These are phyloP conservation scores for Solanum hybrid DNA, from an alignment of 305 asterid genomes.

Conservation along the genomic window DNA sequence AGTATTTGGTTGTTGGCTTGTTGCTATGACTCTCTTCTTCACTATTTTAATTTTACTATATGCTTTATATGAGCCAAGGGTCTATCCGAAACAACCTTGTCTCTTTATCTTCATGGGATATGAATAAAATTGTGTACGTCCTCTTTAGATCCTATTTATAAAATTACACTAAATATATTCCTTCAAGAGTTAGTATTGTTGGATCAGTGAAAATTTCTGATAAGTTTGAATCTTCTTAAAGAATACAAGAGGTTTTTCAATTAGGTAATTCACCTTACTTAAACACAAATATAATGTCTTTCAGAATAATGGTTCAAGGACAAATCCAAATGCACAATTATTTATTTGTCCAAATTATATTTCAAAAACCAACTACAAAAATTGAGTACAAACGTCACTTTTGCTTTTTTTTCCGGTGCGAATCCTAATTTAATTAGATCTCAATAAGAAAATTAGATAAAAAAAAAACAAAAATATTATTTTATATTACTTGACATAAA, in stretches of 20 bases:
- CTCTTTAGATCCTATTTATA: not conserved
- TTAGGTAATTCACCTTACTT: not conserved
- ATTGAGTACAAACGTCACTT: not conserved
- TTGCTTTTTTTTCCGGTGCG: fast-evolving
- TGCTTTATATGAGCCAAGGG: fast-evolving
- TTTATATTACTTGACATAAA: not conserved
- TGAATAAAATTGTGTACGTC: not conserved
- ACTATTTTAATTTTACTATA: not conserved
- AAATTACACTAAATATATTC: not conserved
- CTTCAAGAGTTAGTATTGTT: not conserved
- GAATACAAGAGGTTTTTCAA: not conserved
- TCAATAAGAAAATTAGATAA: not conserved
- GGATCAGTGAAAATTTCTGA: not conserved
- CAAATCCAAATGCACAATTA: not conserved
- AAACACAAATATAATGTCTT: not conserved
- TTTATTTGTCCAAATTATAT: not conserved
- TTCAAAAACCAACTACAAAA: not conserved
- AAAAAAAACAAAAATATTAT: not conserved
- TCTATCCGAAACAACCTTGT: not conserved
- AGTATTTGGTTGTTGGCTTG: not conserved
- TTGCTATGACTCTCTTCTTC: not conserved
- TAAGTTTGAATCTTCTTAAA: not conserved
- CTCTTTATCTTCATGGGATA: not conserved
- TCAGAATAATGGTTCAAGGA: not conserved
- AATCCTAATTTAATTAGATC: not conserved